Evolutionary conservation across 1,284 basidiomycete genomes (phyloP).

Genomic region (Boletus sp.): DNA sequence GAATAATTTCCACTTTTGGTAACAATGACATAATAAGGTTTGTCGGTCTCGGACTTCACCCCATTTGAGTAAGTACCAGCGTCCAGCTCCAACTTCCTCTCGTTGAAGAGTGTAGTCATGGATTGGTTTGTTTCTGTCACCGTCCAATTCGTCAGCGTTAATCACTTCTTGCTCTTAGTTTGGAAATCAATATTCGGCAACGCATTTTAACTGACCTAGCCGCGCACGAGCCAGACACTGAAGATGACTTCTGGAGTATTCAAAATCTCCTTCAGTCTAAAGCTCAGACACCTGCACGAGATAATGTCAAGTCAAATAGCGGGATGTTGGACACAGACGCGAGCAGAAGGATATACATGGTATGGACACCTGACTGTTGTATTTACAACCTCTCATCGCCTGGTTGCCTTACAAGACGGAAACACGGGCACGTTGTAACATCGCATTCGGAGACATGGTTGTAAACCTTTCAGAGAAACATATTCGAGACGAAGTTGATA

Average conservation of each 20-base stretch:
- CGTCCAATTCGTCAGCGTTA: background rate
- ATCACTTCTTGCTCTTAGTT: slow-evolving; percentile 36
- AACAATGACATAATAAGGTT: background rate
- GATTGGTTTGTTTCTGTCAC: slow-evolving; percentile 26
- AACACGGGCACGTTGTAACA: slow-evolving; percentile 70
- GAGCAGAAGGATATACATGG: slow-evolving; percentile 24
- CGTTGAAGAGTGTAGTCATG: slow-evolving; percentile 15
- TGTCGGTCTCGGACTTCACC: background rate
- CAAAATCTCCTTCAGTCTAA: slow-evolving; percentile 61
- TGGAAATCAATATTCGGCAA: slow-evolving; percentile 79
- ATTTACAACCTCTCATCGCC: slow-evolving; percentile 1
- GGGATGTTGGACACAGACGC: background rate
- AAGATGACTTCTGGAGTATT: slow-evolving; percentile 48
- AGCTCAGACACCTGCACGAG: slow-evolving; percentile 40
- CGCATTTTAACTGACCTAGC: slow-evolving; percentile 81
- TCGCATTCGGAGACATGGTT: slow-evolving; percentile 74
- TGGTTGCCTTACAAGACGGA: slow-evolving; percentile 41
- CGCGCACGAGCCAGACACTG: slow-evolving; percentile 52
- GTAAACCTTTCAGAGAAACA: slow-evolving; percentile 59
- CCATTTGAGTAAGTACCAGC: background rate
- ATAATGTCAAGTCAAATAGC: background rate
- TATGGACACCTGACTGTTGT: slow-evolving; percentile 7
- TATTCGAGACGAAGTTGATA: slow-evolving; percentile 48
- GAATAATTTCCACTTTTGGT: slow-evolving; percentile 8
- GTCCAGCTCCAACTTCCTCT: background rate